Percentiles rank a stretch among this genome's conserved stretches.
Conservation (phyloP, 495 filamentous ascomycete species). For the Patellaria atrata region DNA sequence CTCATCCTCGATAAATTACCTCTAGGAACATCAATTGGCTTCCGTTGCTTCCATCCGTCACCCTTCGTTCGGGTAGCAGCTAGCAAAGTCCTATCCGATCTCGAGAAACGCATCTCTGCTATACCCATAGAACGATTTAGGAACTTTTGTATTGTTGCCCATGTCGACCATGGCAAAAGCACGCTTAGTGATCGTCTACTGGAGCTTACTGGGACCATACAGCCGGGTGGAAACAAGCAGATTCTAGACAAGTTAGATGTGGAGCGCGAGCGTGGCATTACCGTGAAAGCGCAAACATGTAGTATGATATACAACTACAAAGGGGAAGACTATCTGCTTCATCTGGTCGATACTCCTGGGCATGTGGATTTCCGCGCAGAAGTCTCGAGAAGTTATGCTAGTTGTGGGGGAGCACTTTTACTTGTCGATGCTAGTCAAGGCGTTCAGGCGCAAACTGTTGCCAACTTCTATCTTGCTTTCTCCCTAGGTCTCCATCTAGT, state of each 20-base stretch:
- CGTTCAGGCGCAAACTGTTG: slow-evolving; percentile 87
- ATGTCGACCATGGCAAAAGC: slow-evolving; percentile 97
- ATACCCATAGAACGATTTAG: slow-evolving; percentile 88
- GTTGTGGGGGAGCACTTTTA: slow-evolving; percentile 82
- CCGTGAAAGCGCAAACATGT: slow-evolving; percentile 97
- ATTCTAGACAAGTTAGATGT: slow-evolving; percentile 95
- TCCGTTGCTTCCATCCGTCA: slow-evolving; percentile 31
- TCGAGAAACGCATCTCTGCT: slow-evolving; percentile 68
- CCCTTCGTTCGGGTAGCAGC: slow-evolving; percentile 26
- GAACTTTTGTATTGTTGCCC: slow-evolving; percentile 96
- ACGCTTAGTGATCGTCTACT: slow-evolving; percentile 85
- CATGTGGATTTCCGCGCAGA: slow-evolving; percentile 97
- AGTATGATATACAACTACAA: slow-evolving; percentile 87
- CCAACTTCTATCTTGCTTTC: slow-evolving; percentile 96
- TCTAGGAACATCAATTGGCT: slow-evolving; percentile 4
- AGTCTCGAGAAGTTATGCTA: slow-evolving; percentile 86
- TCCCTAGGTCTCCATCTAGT: slow-evolving; percentile 75
- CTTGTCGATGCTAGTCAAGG: slow-evolving; percentile 91
- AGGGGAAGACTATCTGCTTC: slow-evolving; percentile 78
- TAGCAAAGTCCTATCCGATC: slow-evolving; percentile 34
- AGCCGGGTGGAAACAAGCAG: slow-evolving; percentile 80
- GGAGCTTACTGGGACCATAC: slow-evolving; percentile 88
- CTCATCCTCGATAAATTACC: not conserved
- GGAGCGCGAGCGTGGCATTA: slow-evolving; percentile 89
- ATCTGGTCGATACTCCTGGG: slow-evolving; percentile 91